Evolutionary conservation across 2,329 filamentous ascomycete species (phyloP).

Genomic region (Aspergillus sp.): DNA sequence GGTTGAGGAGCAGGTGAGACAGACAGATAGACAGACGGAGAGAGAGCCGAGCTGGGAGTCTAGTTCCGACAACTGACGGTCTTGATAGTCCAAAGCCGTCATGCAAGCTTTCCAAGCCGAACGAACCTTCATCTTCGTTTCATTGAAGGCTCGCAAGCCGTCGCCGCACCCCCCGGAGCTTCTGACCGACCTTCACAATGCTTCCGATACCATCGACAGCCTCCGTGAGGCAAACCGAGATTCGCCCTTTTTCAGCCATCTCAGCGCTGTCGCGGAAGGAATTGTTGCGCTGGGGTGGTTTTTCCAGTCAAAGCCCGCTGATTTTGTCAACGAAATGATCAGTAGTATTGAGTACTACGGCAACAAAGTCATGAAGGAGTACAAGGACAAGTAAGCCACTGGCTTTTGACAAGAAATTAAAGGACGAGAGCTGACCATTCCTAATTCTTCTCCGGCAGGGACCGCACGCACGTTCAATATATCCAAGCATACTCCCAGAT

Average conservation of each 20-base stretch:
- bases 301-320: conserved; percentile 70
- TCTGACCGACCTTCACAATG: conserved; percentile 77
- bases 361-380: conserved; percentile 84
- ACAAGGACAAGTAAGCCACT: conserved; percentile 63
- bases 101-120: conserved; percentile 69
- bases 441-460: conserved; percentile 42
- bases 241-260: conserved; percentile 66
- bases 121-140: conserved; percentile 77
- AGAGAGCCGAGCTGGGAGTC: neutral
- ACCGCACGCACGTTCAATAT: conserved; percentile 75
- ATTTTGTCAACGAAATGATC: conserved; percentile 75
- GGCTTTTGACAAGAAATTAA: neutral
- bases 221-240: conserved; percentile 75
- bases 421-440: conserved; percentile 10
- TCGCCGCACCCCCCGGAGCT: conserved; percentile 65
- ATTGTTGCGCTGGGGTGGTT: conserved; percentile 89
- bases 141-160: conserved; percentile 88
- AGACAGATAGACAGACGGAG: conserved; percentile 16
- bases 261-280: conserved; percentile 82
- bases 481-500: conserved; percentile 87
- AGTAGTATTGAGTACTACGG: conserved; percentile 87
- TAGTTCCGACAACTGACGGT: conserved; percentile 7
- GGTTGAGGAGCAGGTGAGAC: conserved; percentile 67
- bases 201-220: conserved; percentile 68
- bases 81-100: conserved; percentile 45